These are phyloP conservation scores for Neostapfia colusana DNA, from an alignment of 176 grass and related monocot genomes.

Conservation along the genomic window DNA sequence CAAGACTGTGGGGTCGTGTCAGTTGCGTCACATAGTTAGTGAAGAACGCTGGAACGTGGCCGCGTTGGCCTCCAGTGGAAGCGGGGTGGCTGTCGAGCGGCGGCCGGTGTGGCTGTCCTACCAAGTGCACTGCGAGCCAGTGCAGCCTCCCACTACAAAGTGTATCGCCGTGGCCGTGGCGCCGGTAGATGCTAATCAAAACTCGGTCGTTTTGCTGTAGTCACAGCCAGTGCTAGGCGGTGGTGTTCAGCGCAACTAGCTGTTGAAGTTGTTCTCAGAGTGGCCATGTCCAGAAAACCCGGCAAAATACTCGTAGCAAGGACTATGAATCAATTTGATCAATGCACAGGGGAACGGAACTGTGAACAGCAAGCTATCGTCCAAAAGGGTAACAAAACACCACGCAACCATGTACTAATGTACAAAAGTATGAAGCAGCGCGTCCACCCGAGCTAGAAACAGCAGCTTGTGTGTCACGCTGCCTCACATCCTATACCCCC, in stretches of 20 bases:
- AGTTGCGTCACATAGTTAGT: not conserved
- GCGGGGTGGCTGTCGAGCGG: not conserved
- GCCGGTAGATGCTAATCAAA: no score
- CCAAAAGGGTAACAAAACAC: slow-evolving; percentile 32
- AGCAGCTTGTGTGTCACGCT: slow-evolving; percentile 29
- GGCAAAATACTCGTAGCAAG: not conserved
- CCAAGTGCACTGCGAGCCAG: no score
- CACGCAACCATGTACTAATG: slow-evolving; percentile 37
- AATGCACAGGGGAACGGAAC: not conserved
- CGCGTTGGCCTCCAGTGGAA: not conserved
- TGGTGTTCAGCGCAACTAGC: not conserved
- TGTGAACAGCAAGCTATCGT: slow-evolving; percentile 26
- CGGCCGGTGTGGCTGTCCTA: no score
- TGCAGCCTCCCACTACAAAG: no score
- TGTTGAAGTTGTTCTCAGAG: not conserved
- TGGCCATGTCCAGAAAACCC: not conserved
- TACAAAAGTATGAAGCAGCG: slow-evolving; percentile 45
- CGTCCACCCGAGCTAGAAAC: slow-evolving; percentile 38
- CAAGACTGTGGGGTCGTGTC: no score
- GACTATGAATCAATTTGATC: not conserved
- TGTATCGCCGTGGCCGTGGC: no score
- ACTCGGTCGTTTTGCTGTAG: no score
- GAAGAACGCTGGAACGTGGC: not conserved
- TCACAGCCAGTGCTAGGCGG: no score
- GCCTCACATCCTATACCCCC: slow-evolving; percentile 45